phyloP scores from a whole-genome alignment of 768 basidiomycete species.

The Mycena rebaudengoi region DNA sequence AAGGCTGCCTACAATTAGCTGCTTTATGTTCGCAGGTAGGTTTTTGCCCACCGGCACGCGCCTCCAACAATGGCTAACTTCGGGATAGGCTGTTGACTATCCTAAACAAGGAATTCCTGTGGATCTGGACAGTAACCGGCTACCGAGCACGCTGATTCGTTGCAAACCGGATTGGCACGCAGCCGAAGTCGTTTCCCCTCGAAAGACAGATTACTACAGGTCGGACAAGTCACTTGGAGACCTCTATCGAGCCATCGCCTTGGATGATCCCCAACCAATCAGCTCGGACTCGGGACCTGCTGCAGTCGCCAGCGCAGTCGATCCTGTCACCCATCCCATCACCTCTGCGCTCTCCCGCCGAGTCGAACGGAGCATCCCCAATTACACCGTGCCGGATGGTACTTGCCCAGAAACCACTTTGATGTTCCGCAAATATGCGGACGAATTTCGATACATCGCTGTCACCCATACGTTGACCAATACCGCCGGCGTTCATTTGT shows the following conservation, averaged over 20 bases:
- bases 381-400: slow-evolving; percentile 33
- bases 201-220: slow-evolving; percentile 72
- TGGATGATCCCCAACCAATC: slow-evolving; percentile 32
- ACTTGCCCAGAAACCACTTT: slow-evolving; percentile 38
- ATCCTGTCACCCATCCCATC: slow-evolving; percentile 46
- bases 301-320: slow-evolving; percentile 18
- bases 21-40: slow-evolving; percentile 60
- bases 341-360: slow-evolving; percentile 40
- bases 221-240: slow-evolving; percentile 76
- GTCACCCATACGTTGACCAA: slow-evolving; percentile 72
- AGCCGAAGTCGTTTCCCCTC: slow-evolving; percentile 61
- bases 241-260: slow-evolving; percentile 69
- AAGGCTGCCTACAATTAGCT: slow-evolving; percentile 65
- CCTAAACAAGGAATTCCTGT: slow-evolving; percentile 80
- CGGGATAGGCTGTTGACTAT: slow-evolving; percentile 76
- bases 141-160: slow-evolving; percentile 66
- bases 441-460: slow-evolving; percentile 77
- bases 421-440: slow-evolving; percentile 61
- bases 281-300: slow-evolving; percentile 26
- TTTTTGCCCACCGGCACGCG: background rate
- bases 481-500: slow-evolving; percentile 59
- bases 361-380: slow-evolving; percentile 40
- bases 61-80: background rate
- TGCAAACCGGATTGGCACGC: slow-evolving; percentile 86
- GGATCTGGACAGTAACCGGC: slow-evolving; percentile 48